Evolutionary conservation across 179 eudicot species (phyloP), one percentile per base, ranked within the genome.

Genomic region (Carnegiea gigantea): DNA sequence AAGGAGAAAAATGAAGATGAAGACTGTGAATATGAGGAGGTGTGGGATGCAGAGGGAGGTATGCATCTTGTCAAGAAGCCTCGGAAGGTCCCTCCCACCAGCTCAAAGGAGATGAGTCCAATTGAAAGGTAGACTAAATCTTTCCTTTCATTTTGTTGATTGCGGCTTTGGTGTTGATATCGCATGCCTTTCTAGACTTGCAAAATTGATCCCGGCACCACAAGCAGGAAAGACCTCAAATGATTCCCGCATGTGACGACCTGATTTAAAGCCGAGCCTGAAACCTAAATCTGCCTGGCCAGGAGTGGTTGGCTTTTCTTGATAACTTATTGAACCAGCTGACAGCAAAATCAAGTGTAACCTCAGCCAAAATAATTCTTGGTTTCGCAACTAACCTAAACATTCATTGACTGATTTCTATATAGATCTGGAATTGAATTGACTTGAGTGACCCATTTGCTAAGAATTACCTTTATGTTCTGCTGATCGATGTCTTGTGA

Each of bases 1-100:
- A 96, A 96, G 88, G 95, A 87, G 90, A 96, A 96, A 90, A 89
- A 81, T 84, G 99, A 96, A 62, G 98, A 96, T 81, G 99, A 94
- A 64, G 87, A 91, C 43, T 86, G 90, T 73, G 99, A 94, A 77
- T 96, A 92, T 85, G 98, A 94, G 75, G 91, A 88, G 97, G 80
- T 96, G 76, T 96, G 99, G 99, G 99, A 93, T 91, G 97, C 99
- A 15, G 97, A 96, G 86, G 99, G 99, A 24, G 83, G 92, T 21
- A 88, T 96, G 97, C 99, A 96, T 88, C 95, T 96, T 53, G 88
- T 96, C 80, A 94, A 88, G 85, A 95, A 87, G 89, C 51, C 92
- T 75, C n/a, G 48, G 5, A 81, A 84, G 62, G 79, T 78, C 59
- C 84, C 91, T 74, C 18, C 86, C 30, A 72, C 84, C 68, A n/a